Conservation (phyloP, 169 alveolate species). For the Cryptosporidium sp. region DNA sequence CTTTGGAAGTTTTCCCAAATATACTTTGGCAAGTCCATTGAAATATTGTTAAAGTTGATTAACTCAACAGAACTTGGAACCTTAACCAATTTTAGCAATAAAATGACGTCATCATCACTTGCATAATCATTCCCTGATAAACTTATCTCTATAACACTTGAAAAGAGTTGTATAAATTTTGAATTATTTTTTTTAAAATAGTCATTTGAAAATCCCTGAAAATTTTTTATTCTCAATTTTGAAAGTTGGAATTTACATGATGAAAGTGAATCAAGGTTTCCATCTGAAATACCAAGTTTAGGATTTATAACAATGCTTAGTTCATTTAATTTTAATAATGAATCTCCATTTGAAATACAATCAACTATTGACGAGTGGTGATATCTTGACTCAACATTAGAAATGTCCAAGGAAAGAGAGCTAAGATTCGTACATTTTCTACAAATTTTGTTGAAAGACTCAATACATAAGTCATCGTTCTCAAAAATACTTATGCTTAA, state of each 20-base stretch:
- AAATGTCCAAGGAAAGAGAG: constrained; percentile 15
- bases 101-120: constrained; percentile 29
- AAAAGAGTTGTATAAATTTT: constrained; percentile 3
- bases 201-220: constrained; percentile 4
- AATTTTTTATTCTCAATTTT: constrained; percentile 32
- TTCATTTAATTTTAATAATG: constrained; percentile 22
- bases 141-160: constrained; percentile 8
- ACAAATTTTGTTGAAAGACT: constrained; percentile 20
- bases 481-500: constrained; percentile 33
- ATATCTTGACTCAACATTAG: constrained; percentile 5
- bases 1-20: constrained; percentile 52
- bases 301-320: constrained; percentile 10
- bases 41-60: constrained; percentile 17
- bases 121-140: constrained; percentile 42
- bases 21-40: constrained; percentile 10
- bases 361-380: constrained; percentile 11
- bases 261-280: constrained; percentile 28
- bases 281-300: constrained; percentile 15
- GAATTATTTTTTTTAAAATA: constrained; percentile 8
- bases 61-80: constrained; percentile 27
- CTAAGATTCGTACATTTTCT: constrained; percentile 17
- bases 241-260: constrained; percentile 22
- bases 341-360: constrained; percentile 13
- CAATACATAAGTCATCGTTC: constrained; percentile 16
- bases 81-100: constrained; percentile 10